A percentile compares a stretch with the other conserved stretches of the same genome.
These are phyloP conservation scores for Botrytis squamosa DNA, from an alignment of 2,329 filamentous ascomycete genomes.

Conservation along the genomic window DNA sequence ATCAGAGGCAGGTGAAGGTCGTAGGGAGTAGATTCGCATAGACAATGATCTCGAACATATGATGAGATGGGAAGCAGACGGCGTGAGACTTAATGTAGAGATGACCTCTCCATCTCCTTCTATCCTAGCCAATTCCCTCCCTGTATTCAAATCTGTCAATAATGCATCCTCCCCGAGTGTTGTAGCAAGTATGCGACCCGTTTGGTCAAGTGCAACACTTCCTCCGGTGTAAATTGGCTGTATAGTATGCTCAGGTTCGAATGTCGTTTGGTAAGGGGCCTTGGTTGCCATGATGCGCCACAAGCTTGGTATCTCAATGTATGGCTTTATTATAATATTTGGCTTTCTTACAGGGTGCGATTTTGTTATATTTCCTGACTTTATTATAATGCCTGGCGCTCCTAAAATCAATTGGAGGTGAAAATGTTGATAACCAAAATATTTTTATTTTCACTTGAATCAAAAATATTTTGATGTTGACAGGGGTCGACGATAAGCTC, in stretches of 20 bases:
- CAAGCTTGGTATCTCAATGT: background rate
- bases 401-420: slow-evolving; percentile 1
- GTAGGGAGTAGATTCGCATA: slow-evolving; percentile 85
- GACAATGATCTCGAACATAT: slow-evolving; percentile 93
- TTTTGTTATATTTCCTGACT: background rate
- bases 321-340: background rate
- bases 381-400: background rate
- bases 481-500: slow-evolving; percentile 27
- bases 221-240: slow-evolving; percentile 94
- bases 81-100: slow-evolving; percentile 76
- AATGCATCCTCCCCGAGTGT: slow-evolving; percentile 90
- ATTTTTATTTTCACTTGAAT: slow-evolving; percentile 12
- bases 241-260: slow-evolving; percentile 78
- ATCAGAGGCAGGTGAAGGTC: slow-evolving; percentile 54
- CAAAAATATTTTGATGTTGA: slow-evolving; percentile 26
- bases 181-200: slow-evolving; percentile 79
- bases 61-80: slow-evolving; percentile 82
- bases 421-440: background rate
- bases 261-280: slow-evolving; percentile 77
- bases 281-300: slow-evolving; percentile 55
- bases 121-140: slow-evolving; percentile 77
- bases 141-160: slow-evolving; percentile 79
- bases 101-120: slow-evolving; percentile 85
- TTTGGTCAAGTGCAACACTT: slow-evolving; percentile 76
- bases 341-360: background rate